A percentile compares a stretch with the other conserved stretches of the same genome.
Conservation (phyloP, 805 yeast genomes). For the Candida caryicola region DNA sequence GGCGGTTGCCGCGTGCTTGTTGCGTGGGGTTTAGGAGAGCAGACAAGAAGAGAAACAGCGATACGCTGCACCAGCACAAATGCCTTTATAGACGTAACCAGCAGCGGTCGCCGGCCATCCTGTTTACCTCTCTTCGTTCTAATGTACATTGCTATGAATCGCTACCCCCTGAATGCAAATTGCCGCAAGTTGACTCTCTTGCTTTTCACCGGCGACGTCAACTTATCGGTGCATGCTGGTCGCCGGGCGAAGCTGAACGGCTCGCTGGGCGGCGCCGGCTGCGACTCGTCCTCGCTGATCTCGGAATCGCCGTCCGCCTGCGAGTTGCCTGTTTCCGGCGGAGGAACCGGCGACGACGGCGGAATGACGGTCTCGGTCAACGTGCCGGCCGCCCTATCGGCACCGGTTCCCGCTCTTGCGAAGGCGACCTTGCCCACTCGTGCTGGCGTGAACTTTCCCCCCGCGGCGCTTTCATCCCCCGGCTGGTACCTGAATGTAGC, state of each 20-base stretch:
- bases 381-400: not conserved
- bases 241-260: constrained; percentile 1
- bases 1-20: constrained; percentile 46
- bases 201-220: not conserved
- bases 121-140: no score
- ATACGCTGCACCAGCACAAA: no score
- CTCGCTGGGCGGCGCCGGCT: not conserved
- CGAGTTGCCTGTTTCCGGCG: not conserved
- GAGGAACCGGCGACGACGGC: not conserved
- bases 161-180: constrained; percentile 19
- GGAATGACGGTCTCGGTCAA: not conserved
- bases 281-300: constrained; percentile 9
- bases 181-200: constrained; percentile 6
- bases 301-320: constrained; percentile 8
- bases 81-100: no score
- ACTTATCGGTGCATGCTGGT: not conserved
- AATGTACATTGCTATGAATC: no score
- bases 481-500: not conserved
- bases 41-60: no score
- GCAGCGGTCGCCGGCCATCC: no score
- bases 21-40: constrained; percentile 44
- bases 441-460: not conserved
- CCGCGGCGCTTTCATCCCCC: not conserved
- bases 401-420: not conserved
- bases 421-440: not conserved